Evolutionary conservation across 331 rosid species (phyloP), one percentile per base, ranked within the genome.

Genomic region (Quercus lobata): DNA sequence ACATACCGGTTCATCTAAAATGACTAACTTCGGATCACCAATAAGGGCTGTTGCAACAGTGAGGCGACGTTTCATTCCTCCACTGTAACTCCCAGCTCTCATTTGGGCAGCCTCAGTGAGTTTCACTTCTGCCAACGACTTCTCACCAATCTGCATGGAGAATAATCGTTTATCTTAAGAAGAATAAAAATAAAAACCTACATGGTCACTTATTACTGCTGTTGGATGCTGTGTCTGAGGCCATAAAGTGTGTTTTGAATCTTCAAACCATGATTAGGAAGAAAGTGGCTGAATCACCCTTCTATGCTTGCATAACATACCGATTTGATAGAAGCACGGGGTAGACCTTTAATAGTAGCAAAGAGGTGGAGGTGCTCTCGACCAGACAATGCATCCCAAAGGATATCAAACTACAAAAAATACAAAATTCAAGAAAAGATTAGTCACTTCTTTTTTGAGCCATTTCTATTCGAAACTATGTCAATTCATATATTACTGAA

Each of bases 41-140:
- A 93, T 89, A 74, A 93, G 97, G 57, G 97, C 91, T 85, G 89
- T 88, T n/a, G 99, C 97, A 80, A 95, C 89, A 86, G 96, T 95
- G 16, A 95, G 91, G 53, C 99, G 97, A 25, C 97, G 97, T 79
- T 92, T 91, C 97, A 93, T 95, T 82, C 97, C 99, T 81, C 96
- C 97, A 73, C 99, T 92, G 80, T 95, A 95, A 85, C 93, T 93
- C 57, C 93, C 97, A 78, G 94, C 91, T 84, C 97, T 90, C 69
- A 83, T 83, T 80, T 83, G 88, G 30, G 97, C 94, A 19, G 92
- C 88, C 60, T 90, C 92, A 1, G 84, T 70, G 75, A 95, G 99
- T 83, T 69, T 91, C 80, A 93, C 96, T 81, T 93, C 97, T 72
- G 72, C 93, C 79, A 93, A 78, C 49, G 94, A 91, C 46, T 86